phyloP scores from a whole-genome alignment of 768 basidiomycete species.

The Nevesoporus exiguus region DNA sequence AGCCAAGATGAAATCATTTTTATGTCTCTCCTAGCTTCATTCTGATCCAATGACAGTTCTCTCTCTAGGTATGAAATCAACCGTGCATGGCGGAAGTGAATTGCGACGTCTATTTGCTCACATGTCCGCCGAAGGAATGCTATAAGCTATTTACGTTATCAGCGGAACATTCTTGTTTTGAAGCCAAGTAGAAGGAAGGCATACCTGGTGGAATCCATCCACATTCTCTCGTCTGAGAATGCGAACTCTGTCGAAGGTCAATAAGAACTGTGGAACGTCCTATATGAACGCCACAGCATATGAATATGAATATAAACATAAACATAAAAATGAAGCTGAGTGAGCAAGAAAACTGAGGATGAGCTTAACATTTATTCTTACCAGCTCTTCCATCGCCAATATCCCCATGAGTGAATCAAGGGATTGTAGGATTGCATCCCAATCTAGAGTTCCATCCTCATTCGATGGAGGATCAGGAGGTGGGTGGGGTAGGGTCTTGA shows the following conservation, averaged over 20 bases:
- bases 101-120: not conserved
- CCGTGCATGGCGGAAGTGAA: not conserved
- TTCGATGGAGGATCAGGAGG: not conserved
- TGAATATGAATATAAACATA: no score
- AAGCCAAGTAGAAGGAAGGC: not conserved
- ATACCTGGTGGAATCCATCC: not conserved
- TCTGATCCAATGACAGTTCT: not conserved
- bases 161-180: no score
- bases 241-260: no score
- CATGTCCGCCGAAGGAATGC: not conserved
- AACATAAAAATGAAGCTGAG: no score
- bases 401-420: no score
- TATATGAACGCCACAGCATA: no score
- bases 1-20: conserved; percentile 15
- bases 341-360: no score
- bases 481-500: not conserved
- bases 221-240: no score
- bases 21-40: not conserved
- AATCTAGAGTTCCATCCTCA: not conserved
- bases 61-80: not conserved
- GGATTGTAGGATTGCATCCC: not conserved
- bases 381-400: not conserved
- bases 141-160: not conserved
- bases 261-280: no score
- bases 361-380: not conserved